These are phyloP conservation scores for Musa troglodytarum DNA, from an alignment of 176 grass and related monocot species.

Conservation along the genomic window DNA sequence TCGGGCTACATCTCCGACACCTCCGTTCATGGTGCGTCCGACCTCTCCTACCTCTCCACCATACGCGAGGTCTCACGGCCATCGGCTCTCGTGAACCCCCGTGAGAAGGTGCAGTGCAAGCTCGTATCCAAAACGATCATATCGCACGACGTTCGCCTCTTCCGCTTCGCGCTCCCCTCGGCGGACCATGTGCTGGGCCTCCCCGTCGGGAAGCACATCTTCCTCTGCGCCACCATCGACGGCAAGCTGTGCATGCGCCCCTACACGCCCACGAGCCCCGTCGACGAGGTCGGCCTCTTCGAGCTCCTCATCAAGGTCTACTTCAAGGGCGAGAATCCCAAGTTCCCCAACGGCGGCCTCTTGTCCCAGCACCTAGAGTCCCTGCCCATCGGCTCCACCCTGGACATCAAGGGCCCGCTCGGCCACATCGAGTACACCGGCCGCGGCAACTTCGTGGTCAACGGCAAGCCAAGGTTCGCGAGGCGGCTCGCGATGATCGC, in stretches of 20 bases:
- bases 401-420: conserved; percentile 12
- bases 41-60: conserved; percentile 34
- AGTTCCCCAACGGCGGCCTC: conserved; percentile 55
- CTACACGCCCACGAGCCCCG: conserved; percentile 66
- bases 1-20: conserved; percentile 14
- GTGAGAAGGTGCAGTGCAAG: conserved; percentile 17
- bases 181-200: conserved; percentile 38
- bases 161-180: conserved; percentile 17
- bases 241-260: conserved; percentile 68
- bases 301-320: conserved; percentile 86
- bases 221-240: conserved; percentile 37
- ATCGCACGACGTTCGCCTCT: conserved; percentile 16
- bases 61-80: not conserved
- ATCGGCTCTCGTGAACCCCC: not conserved
- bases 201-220: conserved; percentile 64
- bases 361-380: conserved; percentile 43
- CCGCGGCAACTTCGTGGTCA: conserved; percentile 34
- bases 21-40: conserved; percentile 12
- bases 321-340: conserved; percentile 52
- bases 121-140: conserved; percentile 10
- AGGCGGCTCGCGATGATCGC: conserved; percentile 64
- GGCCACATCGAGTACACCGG: conserved; percentile 27
- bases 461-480: conserved; percentile 38
- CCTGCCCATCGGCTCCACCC: not conserved
- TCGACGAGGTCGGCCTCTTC: conserved; percentile 42